Conservation (phyloP, 192 early-diverging fungal species). For the Coemansia sp. region DNA sequence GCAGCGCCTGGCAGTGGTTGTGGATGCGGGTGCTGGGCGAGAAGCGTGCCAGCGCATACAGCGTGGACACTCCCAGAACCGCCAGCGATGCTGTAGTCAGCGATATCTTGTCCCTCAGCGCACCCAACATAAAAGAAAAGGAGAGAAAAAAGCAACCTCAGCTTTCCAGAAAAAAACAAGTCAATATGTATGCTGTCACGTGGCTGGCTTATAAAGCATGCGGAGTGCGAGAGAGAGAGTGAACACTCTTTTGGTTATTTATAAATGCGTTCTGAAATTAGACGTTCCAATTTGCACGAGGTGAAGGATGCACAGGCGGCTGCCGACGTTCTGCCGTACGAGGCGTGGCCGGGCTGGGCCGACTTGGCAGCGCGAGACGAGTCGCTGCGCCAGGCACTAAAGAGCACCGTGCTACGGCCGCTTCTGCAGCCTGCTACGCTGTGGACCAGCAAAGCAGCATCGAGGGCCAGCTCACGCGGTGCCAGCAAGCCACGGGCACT, state of each 20-base stretch:
- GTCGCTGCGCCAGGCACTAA: slow-evolving; percentile 12
- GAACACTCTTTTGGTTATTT: background rate
- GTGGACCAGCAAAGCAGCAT: background rate
- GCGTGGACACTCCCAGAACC: slow-evolving; percentile 3
- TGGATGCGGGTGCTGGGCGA: slow-evolving; percentile 19
- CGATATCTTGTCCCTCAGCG: slow-evolving; percentile 6
- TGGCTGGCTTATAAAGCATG: too few relatives aligned
- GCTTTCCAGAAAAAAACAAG: too few relatives aligned
- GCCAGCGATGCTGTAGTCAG: slow-evolving; percentile 1
- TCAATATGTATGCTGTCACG: too few relatives aligned
- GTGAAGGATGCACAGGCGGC: slow-evolving; percentile 4
- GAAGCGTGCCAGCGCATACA: slow-evolving; percentile 21
- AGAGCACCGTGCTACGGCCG: slow-evolving; percentile 11
- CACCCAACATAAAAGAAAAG: background rate
- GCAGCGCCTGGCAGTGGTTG: slow-evolving; percentile 33
- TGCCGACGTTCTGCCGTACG: slow-evolving; percentile 1
- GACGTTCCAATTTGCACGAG: background rate
- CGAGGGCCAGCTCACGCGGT: background rate
- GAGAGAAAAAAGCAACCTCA: too few relatives aligned
- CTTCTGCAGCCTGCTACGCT: slow-evolving; percentile 13
- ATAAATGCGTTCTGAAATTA: background rate
- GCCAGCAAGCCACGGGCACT: background rate
- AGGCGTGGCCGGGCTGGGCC: slow-evolving; percentile 19
- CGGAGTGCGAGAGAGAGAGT: background rate
- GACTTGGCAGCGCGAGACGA: slow-evolving; percentile 11